Percentiles rank a stretch among this genome's conserved stretches.
phyloP scores from a whole-genome alignment of 257 asterid species.

The Scutellaria galericulata region DNA sequence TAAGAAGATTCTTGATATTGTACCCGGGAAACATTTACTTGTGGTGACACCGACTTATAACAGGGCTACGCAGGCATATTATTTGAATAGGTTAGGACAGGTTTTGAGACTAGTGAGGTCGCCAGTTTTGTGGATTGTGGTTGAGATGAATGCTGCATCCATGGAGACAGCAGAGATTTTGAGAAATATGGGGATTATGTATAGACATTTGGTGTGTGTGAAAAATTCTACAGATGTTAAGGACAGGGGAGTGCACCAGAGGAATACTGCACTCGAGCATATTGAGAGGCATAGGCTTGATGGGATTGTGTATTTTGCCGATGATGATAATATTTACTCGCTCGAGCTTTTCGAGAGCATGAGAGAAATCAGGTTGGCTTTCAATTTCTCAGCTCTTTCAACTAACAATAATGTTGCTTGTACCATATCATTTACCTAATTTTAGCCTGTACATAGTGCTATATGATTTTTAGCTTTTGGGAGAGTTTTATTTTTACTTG shows the following conservation, averaged over 20 bases:
- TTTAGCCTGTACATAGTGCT: not conserved
- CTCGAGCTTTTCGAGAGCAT: conserved; percentile 83
- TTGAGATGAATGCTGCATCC: conserved; percentile 79
- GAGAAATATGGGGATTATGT: conserved; percentile 79
- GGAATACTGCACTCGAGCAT: conserved; percentile 91
- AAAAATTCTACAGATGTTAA: conserved; percentile 68
- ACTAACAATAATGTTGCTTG: not conserved
- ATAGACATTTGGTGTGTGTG: conserved; percentile 76
- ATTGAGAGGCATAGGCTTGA: conserved; percentile 85
- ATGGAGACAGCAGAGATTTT: conserved; percentile 79
- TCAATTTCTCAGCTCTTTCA: not conserved
- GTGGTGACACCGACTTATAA: conserved; percentile 82
- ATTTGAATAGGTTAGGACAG: conserved; percentile 85
- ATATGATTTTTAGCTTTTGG: conserved; percentile 13
- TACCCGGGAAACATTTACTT: conserved; percentile 62
- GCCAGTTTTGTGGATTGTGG: conserved; percentile 92
- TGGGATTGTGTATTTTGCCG: conserved; percentile 93
- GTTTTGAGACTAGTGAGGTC: conserved; percentile 74
- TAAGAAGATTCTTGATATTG: conserved; percentile 42
- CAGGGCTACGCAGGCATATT: conserved; percentile 77
- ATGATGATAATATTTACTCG: conserved; percentile 79
- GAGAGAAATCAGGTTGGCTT: conserved; percentile 72
- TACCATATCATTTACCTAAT: conserved; percentile 6
- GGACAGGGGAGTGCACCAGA: conserved; percentile 84
- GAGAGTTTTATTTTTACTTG: not conserved